phyloP scores from a whole-genome alignment of 805 yeast genomes.

The Yarrowia sp. region DNA sequence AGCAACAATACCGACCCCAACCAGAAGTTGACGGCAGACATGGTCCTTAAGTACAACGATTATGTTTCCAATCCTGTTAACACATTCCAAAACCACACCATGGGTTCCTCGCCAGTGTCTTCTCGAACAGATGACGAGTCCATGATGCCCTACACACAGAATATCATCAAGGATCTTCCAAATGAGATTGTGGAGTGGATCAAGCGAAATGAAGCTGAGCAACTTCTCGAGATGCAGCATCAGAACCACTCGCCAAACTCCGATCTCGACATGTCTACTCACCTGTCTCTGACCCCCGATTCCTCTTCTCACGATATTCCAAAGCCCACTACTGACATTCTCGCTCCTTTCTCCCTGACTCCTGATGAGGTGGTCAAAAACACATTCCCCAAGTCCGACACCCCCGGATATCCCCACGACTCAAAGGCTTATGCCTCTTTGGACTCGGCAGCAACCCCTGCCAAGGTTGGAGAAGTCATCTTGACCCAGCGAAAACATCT shows the following conservation, averaged over 20 bases:
- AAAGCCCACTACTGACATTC: not conserved
- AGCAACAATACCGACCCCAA: not conserved
- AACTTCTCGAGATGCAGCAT: not conserved
- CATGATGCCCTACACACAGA: slow-evolving; percentile 2
- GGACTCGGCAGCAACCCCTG: slow-evolving; percentile 18
- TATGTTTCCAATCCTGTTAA: slow-evolving; percentile 9
- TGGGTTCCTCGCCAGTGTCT: not conserved
- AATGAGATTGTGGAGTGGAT: slow-evolving; percentile 18
- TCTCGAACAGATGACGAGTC: slow-evolving; percentile 1
- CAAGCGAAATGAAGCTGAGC: slow-evolving; percentile 6
- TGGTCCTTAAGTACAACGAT: slow-evolving; percentile 16
- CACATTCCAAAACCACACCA: slow-evolving; percentile 1
- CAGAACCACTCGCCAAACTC: slow-evolving; percentile 14
- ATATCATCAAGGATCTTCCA: slow-evolving; percentile 18
- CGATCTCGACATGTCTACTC: not conserved
- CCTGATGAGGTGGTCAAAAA: slow-evolving; percentile 3
- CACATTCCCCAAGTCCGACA: slow-evolving; percentile 9
- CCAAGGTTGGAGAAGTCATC: slow-evolving; percentile 12
- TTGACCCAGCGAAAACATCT: slow-evolving; percentile 19
- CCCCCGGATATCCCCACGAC: slow-evolving; percentile 4
- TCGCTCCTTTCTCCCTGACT: slow-evolving; percentile 12
- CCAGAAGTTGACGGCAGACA: slow-evolving; percentile 17
- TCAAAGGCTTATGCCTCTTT: not conserved
- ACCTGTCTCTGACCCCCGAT: not conserved
- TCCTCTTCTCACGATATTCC: not conserved